Percentiles rank a stretch among this genome's conserved stretches.
Conservation (phyloP, 2,329 filamentous ascomycete species). For the Paraconiothyrium brasiliense region DNA sequence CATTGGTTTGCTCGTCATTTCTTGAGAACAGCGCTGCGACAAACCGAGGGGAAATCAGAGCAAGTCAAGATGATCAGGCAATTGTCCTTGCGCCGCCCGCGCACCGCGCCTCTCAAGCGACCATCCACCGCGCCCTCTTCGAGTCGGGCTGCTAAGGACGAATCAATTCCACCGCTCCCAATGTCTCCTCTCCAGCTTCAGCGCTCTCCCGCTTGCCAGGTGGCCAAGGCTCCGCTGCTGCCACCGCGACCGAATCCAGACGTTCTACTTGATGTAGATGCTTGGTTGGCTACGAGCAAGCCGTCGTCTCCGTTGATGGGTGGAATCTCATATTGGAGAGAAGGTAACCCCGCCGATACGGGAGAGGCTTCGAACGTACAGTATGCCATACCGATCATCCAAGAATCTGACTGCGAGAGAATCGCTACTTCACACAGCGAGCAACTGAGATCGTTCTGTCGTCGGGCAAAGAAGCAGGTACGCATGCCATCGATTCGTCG, state of each 20-base stretch:
- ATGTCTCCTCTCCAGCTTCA: conserved; percentile 21
- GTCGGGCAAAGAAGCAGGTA: conserved; percentile 40
- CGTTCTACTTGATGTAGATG: conserved; percentile 40
- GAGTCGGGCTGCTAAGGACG: conserved; percentile 7
- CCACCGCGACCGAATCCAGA: conserved; percentile 37
- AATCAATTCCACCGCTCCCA: conserved; percentile 14
- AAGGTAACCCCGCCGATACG: conserved; percentile 23
- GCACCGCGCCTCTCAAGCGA: conserved; percentile 37
- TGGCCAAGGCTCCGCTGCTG: conserved; percentile 29
- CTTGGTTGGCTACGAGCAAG: conserved; percentile 46
- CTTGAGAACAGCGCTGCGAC: conserved; percentile 30
- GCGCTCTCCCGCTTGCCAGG: conserved; percentile 19
- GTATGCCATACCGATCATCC: conserved; percentile 40
- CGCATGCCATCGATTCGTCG: conserved; percentile 40
- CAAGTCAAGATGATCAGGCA: conserved; percentile 16
- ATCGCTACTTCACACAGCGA: conserved; percentile 30
- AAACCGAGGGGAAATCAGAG: conserved; percentile 17
- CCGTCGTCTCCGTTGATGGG: conserved; percentile 43
- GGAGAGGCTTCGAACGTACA: conserved; percentile 28
- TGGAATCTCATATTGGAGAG: conserved; percentile 46
- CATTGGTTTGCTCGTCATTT: conserved; percentile 40
- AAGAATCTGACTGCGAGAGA: conserved; percentile 18
- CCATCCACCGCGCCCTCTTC: conserved; percentile 38
- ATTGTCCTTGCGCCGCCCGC: conserved; percentile 30
- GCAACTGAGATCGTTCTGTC: conserved; percentile 36